Evolutionary conservation across 176 grass and related monocot genomes (phyloP).

Genomic region (Carex littledalei): DNA sequence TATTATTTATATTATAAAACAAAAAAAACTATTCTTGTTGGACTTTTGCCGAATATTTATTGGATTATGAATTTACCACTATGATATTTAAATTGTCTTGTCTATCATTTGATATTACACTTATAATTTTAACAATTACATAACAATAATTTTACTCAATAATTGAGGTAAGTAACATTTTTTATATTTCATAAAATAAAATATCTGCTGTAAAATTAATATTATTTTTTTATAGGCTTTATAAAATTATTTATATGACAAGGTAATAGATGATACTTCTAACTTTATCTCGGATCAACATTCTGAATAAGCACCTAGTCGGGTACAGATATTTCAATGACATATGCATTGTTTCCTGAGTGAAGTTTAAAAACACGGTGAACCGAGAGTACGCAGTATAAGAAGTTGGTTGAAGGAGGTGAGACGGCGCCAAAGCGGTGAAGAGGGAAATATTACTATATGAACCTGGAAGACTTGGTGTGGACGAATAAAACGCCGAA

Average conservation of each 20-base stretch:
- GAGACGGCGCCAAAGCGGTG: constrained; percentile 22
- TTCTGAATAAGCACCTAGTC: no score
- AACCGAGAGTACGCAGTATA: not conserved
- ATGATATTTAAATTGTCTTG: not conserved
- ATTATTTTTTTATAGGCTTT: not conserved
- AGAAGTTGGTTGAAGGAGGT: not conserved
- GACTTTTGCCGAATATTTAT: no score
- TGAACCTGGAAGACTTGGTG: not conserved
- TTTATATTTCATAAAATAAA: not conserved
- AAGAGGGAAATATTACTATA: not conserved
- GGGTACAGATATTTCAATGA: not conserved
- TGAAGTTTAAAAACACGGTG: not conserved
- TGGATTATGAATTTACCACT: not conserved
- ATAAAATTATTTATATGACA: not conserved
- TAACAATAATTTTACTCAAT: not conserved
- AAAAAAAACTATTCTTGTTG: no score
- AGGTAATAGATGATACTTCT: not conserved
- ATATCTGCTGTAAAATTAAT: not conserved
- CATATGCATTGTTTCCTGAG: not conserved
- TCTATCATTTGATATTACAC: not conserved
- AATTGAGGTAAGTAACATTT: not conserved
- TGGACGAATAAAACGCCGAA: not conserved
- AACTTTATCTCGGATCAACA: not conserved
- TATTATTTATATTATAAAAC: no score
- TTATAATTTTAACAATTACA: not conserved